These are phyloP conservation scores for Trifolium pratense DNA, from an alignment of 306 rosid genomes.

Conservation along the genomic window DNA sequence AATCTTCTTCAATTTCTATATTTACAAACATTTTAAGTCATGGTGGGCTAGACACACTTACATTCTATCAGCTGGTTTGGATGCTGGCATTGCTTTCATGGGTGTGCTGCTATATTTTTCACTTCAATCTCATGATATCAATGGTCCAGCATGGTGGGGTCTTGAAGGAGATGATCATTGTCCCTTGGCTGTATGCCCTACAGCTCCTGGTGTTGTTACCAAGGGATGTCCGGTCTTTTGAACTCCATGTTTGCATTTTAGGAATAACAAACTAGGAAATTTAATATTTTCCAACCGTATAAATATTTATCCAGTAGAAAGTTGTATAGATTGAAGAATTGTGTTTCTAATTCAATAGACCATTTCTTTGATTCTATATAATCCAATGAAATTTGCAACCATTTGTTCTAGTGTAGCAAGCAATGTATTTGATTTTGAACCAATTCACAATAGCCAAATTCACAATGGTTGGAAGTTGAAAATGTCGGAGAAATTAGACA, in stretches of 20 bases:
- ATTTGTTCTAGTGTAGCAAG: too few species aligned
- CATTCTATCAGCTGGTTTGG: conserved; percentile 72
- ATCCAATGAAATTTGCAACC: too few species aligned
- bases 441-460: too few species aligned
- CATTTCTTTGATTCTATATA: too few species aligned
- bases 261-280: too few species aligned
- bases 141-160: conserved; percentile 80
- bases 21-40: conserved; percentile 47
- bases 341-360: too few species aligned
- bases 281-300: too few species aligned
- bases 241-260: background rate
- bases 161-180: conserved; percentile 54
- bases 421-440: too few species aligned
- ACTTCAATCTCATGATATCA: conserved; percentile 47
- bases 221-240: conserved; percentile 61
- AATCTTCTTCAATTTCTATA: conserved; percentile 62
- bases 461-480: too few species aligned
- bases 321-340: too few species aligned
- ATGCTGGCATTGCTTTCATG: conserved; percentile 72
- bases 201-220: conserved; percentile 59
- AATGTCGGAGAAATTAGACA: too few species aligned
- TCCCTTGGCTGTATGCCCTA: conserved; percentile 64
- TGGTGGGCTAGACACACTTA: conserved; percentile 86
- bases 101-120: conserved; percentile 59
- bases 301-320: too few species aligned